Evolutionary conservation across 768 basidiomycete species (phyloP).

Genomic region (Trametes villosa): DNA sequence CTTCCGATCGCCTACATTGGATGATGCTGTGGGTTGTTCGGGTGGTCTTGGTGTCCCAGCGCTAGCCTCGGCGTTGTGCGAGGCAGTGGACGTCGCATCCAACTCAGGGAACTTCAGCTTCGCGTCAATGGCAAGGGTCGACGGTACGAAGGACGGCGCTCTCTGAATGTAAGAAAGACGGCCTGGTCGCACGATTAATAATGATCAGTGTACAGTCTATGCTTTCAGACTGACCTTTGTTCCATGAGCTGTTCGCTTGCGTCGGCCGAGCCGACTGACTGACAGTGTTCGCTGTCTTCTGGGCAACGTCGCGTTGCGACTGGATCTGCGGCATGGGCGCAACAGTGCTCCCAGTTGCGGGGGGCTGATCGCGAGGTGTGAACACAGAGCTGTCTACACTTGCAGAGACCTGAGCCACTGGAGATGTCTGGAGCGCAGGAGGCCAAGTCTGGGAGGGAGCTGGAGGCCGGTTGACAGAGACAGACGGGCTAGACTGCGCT

Average conservation of each 20-base stretch:
- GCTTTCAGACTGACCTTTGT: not conserved
- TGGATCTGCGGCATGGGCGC: not conserved
- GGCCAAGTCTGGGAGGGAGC: conserved; percentile 5
- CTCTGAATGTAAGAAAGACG: conserved; percentile 8
- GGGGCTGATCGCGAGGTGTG: not conserved
- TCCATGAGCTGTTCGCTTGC: not conserved
- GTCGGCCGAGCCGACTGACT: not conserved
- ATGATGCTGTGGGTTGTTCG: not conserved
- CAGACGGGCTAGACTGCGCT: conserved; percentile 2
- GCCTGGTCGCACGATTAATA: too few relatives aligned
- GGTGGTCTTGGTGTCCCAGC: not conserved
- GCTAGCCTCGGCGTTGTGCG: not conserved
- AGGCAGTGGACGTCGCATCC: not conserved
- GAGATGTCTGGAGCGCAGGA: conserved; percentile 14
- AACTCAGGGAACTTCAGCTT: conserved; percentile 12
- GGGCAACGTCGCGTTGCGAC: not conserved
- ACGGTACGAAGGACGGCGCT: conserved; percentile 20
- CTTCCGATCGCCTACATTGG: not conserved
- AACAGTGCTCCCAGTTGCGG: not conserved
- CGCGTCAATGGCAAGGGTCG: conserved; percentile 19
- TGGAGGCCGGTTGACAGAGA: not conserved
- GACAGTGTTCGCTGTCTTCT: not conserved
- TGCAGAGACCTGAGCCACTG: conserved; percentile 5
- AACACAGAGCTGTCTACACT: not conserved
- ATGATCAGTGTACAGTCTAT: not conserved